Base-by-base conservation (phyloP, 2,329 filamentous ascomycete genomes). In the Monosporascus ibericus region DNA sequence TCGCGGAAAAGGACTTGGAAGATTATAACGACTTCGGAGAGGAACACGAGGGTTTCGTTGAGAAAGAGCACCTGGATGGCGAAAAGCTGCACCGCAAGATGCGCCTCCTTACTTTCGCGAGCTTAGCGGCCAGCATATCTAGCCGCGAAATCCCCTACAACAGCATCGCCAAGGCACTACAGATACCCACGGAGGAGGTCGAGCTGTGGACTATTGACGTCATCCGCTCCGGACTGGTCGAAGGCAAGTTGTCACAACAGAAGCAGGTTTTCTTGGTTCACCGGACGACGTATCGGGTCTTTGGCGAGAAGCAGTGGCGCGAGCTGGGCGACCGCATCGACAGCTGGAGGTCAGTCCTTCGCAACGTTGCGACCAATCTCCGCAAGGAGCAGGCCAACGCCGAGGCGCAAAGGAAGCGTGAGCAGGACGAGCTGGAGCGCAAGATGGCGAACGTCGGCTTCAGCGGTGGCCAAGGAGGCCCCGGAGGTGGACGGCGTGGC, bases 141-240 rank as follows among this genome's bases (percentile, higher is more conserved):
- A 89, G 84, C 65, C 88, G 92, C 65, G 90, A 94, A 66, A 87
- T 99, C 50, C 87, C 92, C 55, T 99, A 99, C 75, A 79, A 80
- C 60, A 82, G 82, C 66, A 96, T 99, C 67, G 83, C 88, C 59
- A 87, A 87, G 68, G 87, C 90, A 6, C 84, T 99, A 47, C 87
- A 94, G 72, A 85, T 99, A 52, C 85, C 90, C 46, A 68, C 75
- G 47, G 85, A 88, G 58, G 90, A 97, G 58, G 90, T 97, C 42
- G 94, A 99, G 80, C 88, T 92, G 81, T 99, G 94, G 94, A 90
- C 95, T 61, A 99, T 99, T 66, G 94, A 99, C 70, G 92, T 95
- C 62, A 96, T 99, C 74, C 90, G 94, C 61, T 90, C 92, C 47
- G 91, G 92, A 36, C 84, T 99, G 38, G 90, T 99, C 49, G 94